Percentiles rank a stretch among this genome's conserved stretches.
phyloP scores from a whole-genome alignment of 805 yeast species.

The Metahyphopichia silvanorum region DNA sequence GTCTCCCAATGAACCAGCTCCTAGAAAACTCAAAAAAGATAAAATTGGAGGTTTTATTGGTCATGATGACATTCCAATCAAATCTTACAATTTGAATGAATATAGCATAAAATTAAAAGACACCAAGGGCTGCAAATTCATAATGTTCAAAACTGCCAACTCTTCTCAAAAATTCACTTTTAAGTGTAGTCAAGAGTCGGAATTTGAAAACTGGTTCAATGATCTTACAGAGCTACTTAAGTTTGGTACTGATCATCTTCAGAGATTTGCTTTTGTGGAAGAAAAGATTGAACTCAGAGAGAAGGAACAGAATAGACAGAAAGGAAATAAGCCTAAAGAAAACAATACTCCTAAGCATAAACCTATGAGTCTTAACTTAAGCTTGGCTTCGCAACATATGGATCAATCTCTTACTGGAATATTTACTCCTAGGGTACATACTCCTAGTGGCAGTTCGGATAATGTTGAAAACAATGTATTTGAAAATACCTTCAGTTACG shows the following conservation, averaged over 20 bases:
- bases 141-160: constrained; percentile 25
- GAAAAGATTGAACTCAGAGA: constrained; percentile 31
- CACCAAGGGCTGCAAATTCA: constrained; percentile 31
- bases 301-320: neutral
- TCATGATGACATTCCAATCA: constrained; percentile 36
- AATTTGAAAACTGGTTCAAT: constrained; percentile 51
- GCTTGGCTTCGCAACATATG: neutral
- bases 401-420: constrained; percentile 27
- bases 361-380: neutral
- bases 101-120: constrained; percentile 29
- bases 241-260: constrained; percentile 41
- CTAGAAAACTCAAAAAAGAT: constrained; percentile 19
- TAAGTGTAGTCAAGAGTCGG: constrained; percentile 42
- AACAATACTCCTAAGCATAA: neutral
- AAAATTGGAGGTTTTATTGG: constrained; percentile 40
- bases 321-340: neutral
- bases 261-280: constrained; percentile 48
- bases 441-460: constrained; percentile 17
- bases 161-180: constrained; percentile 33
- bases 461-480: constrained; percentile 33
- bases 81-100: constrained; percentile 41
- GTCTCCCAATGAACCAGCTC: constrained; percentile 2
- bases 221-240: constrained; percentile 52
- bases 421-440: constrained; percentile 34
- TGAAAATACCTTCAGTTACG: constrained; percentile 23